Percentiles rank a stretch among this genome's conserved stretches.
Evolutionary conservation across 805 yeast species (phyloP).

Genomic region (Dipodascus albidus): DNA sequence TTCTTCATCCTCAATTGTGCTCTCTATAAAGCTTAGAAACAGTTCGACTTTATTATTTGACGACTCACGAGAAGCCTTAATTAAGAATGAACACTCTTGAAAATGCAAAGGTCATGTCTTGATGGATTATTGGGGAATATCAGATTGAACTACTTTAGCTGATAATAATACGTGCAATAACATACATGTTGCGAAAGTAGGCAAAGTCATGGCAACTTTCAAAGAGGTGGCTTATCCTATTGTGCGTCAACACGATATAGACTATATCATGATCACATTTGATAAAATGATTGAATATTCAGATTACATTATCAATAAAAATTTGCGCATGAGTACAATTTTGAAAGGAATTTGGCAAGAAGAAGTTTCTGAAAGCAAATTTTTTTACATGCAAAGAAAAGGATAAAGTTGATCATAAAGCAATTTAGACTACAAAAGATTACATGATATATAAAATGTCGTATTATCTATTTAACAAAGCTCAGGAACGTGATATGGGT

Average conservation of each 20-base stretch:
- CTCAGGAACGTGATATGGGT: conserved; percentile 39
- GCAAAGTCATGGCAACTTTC: conserved; percentile 88
- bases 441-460: conserved; percentile 93
- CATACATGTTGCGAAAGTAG: conserved; percentile 98
- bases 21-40: conserved; percentile 73
- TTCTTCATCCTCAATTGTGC: conserved; percentile 94
- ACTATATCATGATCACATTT: conserved; percentile 82
- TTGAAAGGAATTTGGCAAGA: conserved; percentile 99
- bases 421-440: conserved; percentile 76
- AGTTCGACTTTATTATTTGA: conserved; percentile 81
- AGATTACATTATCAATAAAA: conserved; percentile 95
- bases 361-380: conserved; percentile 77
- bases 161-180: conserved; percentile 99
- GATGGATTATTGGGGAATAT: conserved; percentile 99
- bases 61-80: conserved; percentile 98
- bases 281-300: conserved; percentile 91
- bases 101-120: conserved; percentile 91
- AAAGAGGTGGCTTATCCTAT: conserved; percentile 86
- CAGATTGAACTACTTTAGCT: conserved; percentile 94
- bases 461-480: conserved; percentile 71
- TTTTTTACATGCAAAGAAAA: conserved; percentile 81
- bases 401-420: conserved; percentile 72
- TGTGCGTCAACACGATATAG: conserved; percentile 85
- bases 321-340: conserved; percentile 97
- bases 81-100: conserved; percentile 94